Conservation (phyloP, 495 filamentous ascomycete genomes). For the Hypoxylon perforatum region DNA sequence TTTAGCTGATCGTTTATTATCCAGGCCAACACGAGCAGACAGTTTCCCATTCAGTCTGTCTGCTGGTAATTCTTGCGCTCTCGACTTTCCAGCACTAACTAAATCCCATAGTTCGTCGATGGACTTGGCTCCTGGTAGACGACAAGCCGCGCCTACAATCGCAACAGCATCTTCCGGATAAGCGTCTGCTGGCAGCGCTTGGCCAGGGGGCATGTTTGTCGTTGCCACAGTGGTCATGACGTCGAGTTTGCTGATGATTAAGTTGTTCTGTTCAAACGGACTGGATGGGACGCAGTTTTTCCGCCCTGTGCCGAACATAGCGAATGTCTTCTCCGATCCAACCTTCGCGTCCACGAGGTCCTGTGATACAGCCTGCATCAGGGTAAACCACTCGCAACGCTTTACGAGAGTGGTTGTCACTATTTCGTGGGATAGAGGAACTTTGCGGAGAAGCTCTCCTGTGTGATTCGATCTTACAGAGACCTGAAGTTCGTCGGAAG, state of each 20-base stretch:
- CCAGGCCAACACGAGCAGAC: slow-evolving; percentile 22
- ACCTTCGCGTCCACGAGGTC: slow-evolving; percentile 30
- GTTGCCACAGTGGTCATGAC: slow-evolving; percentile 11
- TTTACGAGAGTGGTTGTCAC: slow-evolving; percentile 47
- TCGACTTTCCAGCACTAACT: slow-evolving; percentile 31
- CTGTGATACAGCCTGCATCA: slow-evolving; percentile 42
- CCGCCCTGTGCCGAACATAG: slow-evolving; percentile 9
- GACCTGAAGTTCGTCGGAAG: slow-evolving; percentile 33
- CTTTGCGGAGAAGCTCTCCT: slow-evolving; percentile 27
- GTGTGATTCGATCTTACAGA: slow-evolving; percentile 45
- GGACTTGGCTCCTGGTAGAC: slow-evolving; percentile 51
- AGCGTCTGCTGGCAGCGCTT: background rate
- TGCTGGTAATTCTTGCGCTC: slow-evolving; percentile 19
- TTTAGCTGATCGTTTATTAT: slow-evolving; percentile 3
- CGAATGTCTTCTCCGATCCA: slow-evolving; percentile 43
- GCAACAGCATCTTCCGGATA: slow-evolving; percentile 58
- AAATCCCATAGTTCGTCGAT: slow-evolving; percentile 44
- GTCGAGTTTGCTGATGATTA: slow-evolving; percentile 10
- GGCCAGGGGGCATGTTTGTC: background rate
- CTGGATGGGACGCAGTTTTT: slow-evolving; percentile 14
- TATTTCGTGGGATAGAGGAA: slow-evolving; percentile 45
- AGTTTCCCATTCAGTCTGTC: slow-evolving; percentile 28
- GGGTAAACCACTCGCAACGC: slow-evolving; percentile 50
- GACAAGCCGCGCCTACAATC: slow-evolving; percentile 59
- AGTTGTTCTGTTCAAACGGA: background rate